Base-by-base conservation (phyloP, 192 early-diverging fungal species). In the Coemansia nantahalensis region DNA sequence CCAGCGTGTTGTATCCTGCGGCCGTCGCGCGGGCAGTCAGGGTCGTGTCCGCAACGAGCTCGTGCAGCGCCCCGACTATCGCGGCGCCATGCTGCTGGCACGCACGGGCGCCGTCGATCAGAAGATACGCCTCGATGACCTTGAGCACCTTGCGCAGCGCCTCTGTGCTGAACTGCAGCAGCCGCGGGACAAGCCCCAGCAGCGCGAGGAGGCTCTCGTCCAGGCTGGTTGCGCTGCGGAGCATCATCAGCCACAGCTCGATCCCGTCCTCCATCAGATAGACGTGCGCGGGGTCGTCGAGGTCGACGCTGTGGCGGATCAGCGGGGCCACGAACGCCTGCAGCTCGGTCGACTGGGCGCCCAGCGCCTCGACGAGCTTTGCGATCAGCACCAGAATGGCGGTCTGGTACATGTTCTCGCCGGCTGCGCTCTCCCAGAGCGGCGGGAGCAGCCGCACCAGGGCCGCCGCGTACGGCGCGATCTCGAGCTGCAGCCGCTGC, bases 231-330 rank as follows among this genome's bases (percentile, higher is more conserved):
- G 85, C 68, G 61, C 86, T 89, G 75, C 88, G 86, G 12, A 97
- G n/a, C 0, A 85, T 82, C 5, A 84, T 82, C 36, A 82, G 80
- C 94, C 92, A 95, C 14, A 97, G 77, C 47, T 94, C 91, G n/a
- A 95, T 74, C 3, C 84, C 89, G 51, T 97, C 94, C 53, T 95
- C 94, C 21, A 94, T 77, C 48, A 97, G 50, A 45, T 93, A 94
- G 7, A 91, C 71, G 68, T 91, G 86, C 2, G 65, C 63, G 41
- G 80, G 82, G 34, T 78, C 65, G 35, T 58, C 77, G 0, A 82
- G 76, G 44, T 90, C 80, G 12, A 91, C 64, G 65, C 90, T 90
- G 47, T 88, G 80, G 19, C 79, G 68, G 26, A 97, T 70, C 42
- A 95, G 71, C 0, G 90, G 89, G 48, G 87, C 65, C 8, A 94